Evolutionary conservation across 257 asterid species (phyloP).

Genomic region (Plantago ovata): DNA sequence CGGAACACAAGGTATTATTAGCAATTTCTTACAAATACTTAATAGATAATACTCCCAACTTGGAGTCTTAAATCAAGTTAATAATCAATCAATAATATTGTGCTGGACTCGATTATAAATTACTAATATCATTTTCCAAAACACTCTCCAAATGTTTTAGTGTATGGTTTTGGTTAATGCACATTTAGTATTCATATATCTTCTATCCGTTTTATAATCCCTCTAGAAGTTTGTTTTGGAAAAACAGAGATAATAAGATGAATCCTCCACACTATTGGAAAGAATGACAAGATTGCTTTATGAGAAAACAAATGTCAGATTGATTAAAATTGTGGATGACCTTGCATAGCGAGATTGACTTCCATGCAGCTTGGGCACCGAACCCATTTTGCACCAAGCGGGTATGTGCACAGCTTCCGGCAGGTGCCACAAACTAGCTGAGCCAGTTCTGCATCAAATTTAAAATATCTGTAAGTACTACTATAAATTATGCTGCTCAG

Average conservation of each 20-base stretch:
- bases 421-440: conserved; percentile 94
- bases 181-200: too few species aligned
- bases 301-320: conserved; percentile 5
- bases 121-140: too few species aligned
- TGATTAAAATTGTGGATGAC: conserved; percentile 28
- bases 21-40: background rate
- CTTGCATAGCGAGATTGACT: conserved; percentile 81
- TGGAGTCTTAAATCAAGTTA: background rate
- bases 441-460: conserved; percentile 51
- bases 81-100: background rate
- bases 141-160: too few species aligned
- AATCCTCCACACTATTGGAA: background rate
- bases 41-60: background rate
- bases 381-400: conserved; percentile 73
- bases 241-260: background rate
- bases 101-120: too few species aligned
- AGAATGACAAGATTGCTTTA: background rate
- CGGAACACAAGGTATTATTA: background rate
- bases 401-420: conserved; percentile 67
- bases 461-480: conserved; percentile 13
- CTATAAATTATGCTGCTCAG: background rate
- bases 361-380: conserved; percentile 80
- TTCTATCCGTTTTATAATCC: background rate
- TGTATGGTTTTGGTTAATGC: too few species aligned
- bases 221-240: background rate